phyloP scores from a whole-genome alignment of 768 basidiomycete species.

The Kwoniella sp. region DNA sequence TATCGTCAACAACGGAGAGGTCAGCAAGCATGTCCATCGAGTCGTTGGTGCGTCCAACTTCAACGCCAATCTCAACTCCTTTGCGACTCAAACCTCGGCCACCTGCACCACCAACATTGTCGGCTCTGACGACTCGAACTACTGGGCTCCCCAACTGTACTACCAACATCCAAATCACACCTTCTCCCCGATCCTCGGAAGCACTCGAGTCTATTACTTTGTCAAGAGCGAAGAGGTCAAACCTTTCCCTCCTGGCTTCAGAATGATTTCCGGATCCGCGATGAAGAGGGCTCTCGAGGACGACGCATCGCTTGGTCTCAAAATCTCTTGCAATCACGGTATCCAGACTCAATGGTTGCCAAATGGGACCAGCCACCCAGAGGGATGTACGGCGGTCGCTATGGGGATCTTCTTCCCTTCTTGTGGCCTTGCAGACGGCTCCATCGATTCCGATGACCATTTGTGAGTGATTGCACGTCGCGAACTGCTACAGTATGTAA shows the following conservation, averaged over 20 bases:
- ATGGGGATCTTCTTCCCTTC: conserved; percentile 47
- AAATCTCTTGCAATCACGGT: conserved; percentile 44
- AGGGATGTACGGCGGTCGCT: conserved; percentile 29
- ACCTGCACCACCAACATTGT: conserved; percentile 45
- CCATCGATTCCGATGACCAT: conserved; percentile 36
- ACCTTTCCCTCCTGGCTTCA: conserved; percentile 46
- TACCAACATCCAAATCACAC: conserved; percentile 51
- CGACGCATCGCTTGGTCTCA: conserved; percentile 28
- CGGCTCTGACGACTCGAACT: conserved; percentile 43
- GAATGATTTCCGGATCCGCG: conserved; percentile 42
- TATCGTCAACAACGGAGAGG: conserved; percentile 50
- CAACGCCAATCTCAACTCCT: conserved; percentile 17
- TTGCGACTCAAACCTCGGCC: conserved; percentile 27
- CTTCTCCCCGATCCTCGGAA: conserved; percentile 43
- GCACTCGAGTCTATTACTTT: conserved; percentile 54
- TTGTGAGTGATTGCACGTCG: conserved; percentile 45
- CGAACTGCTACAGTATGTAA: not conserved
- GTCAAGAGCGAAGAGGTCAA: conserved; percentile 35
- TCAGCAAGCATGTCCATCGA: conserved; percentile 50
- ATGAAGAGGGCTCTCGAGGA: conserved; percentile 23
- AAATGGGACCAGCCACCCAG: conserved; percentile 33
- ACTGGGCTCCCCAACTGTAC: conserved; percentile 46
- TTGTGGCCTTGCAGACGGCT: conserved; percentile 38
- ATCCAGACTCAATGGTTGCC: conserved; percentile 37
- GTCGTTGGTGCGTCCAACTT: conserved; percentile 52